Evolutionary conservation across 2,329 filamentous ascomycete species (phyloP).

Genomic region (Penicillium sp.): DNA sequence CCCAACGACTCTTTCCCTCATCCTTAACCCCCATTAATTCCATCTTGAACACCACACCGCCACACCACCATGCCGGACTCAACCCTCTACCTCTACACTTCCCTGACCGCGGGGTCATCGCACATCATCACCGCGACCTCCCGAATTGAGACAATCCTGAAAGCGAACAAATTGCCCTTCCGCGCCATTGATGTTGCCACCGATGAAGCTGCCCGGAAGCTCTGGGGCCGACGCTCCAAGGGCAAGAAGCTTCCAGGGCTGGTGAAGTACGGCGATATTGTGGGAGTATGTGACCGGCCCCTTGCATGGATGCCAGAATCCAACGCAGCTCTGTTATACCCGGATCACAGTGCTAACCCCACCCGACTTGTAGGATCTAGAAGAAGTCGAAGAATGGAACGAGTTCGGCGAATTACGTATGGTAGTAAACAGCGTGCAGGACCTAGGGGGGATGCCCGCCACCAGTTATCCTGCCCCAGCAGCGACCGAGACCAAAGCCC

Average conservation of each 20-base stretch:
- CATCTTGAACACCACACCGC: background rate
- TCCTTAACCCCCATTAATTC: background rate
- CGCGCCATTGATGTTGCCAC: conserved; percentile 88
- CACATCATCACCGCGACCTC: conserved; percentile 96
- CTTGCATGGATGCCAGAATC: background rate
- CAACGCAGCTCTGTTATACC: background rate
- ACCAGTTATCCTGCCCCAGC: conserved; percentile 29
- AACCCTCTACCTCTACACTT: conserved; percentile 91
- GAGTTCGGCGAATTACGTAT: conserved; percentile 94
- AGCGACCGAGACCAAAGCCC: conserved; percentile 27
- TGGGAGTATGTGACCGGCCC: conserved; percentile 67
- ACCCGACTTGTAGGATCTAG: conserved; percentile 66
- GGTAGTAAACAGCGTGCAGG: conserved; percentile 60
- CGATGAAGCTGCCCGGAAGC: conserved; percentile 80
- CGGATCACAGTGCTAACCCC: background rate
- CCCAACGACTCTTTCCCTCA: background rate
- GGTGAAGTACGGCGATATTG: conserved; percentile 79
- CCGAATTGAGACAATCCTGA: conserved; percentile 91
- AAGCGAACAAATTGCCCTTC: conserved; percentile 91
- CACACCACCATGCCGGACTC: conserved; percentile 47
- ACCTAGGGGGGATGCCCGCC: conserved; percentile 34
- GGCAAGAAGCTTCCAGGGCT: conserved; percentile 87
- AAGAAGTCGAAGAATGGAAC: conserved; percentile 98
- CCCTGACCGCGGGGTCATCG: conserved; percentile 89
- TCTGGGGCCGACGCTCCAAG: conserved; percentile 81